Conservation (phyloP, 2,329 filamentous ascomycete species). For the Nannizziopsis arthrosporioides region DNA sequence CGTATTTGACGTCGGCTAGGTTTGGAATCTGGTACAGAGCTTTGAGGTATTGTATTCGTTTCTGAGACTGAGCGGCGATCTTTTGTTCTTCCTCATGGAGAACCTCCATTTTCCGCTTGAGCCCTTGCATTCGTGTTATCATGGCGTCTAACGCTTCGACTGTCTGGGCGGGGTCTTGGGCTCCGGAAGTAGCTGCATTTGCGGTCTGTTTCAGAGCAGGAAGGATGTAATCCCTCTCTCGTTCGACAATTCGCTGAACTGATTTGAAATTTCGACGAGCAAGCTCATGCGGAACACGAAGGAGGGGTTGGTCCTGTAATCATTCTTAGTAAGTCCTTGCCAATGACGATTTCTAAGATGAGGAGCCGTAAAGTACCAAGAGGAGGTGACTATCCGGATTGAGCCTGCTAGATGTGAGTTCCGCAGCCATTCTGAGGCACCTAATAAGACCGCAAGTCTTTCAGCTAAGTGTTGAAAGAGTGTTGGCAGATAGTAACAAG, state of each 20-base stretch:
- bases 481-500: neutral
- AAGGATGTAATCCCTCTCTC: constrained; percentile 38
- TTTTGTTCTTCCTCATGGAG: constrained; percentile 68
- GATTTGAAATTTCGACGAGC: constrained; percentile 89
- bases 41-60: constrained; percentile 68
- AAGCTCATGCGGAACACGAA: constrained; percentile 85
- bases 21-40: constrained; percentile 68
- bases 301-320: constrained; percentile 74
- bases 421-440: constrained; percentile 27
- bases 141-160: constrained; percentile 72
- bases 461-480: neutral
- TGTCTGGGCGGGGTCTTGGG: constrained; percentile 56
- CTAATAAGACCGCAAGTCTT: too few species aligned
- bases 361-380: constrained; percentile 26
- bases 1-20: constrained; percentile 85
- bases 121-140: constrained; percentile 68
- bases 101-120: constrained; percentile 74
- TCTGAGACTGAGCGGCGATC: constrained; percentile 62
- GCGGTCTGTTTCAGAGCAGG: constrained; percentile 41
- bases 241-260: constrained; percentile 41
- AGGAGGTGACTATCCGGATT: constrained; percentile 41
- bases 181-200: constrained; percentile 53
- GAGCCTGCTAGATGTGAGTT: constrained; percentile 38
- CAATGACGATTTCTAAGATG: neutral
- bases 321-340: neutral